Evolutionary conservation across 176 grass and related monocot species (phyloP), one percentile per base, ranked within the genome.

Genomic region (Zizania latifolia): DNA sequence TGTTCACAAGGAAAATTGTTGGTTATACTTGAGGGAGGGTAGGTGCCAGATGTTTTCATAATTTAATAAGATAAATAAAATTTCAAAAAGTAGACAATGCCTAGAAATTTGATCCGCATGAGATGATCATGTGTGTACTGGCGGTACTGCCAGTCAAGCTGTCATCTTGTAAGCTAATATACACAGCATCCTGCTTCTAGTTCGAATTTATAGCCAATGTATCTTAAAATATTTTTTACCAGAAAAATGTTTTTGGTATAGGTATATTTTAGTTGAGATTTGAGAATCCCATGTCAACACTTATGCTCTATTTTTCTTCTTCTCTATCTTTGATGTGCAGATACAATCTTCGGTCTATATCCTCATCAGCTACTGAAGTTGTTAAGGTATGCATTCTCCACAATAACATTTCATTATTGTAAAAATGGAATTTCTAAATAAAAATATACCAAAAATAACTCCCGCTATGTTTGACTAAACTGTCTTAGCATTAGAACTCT

Each of bases 1-100:
- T 79, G 81, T 32, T 86, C 91, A 68, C 33, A 84, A 43, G 91
- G 94, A 70, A 98, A 78, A 77, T 83, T 98, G 75, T 83, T 98
- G 89, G 82, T 98, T 77, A 87, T 98, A 81, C 91, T 98, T 70
- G 94, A 98, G 84, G 94, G 91, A 92, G 94, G 94, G 94, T 98
- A 72, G 0, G 86, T 76, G 68, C 35, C 81, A 30, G 23, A 32
- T 81, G 33, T 62, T 53, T 53, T 27, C 27, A 79, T 66, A 48
- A 60, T 23, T 46, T 66, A 27, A 8, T 6, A 56, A 60, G 45
- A 72, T 72, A 40, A 72, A 76, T 30, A 38, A 19, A 62, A 11
- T 3, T 33, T 53, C 2, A 38, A 48, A 65, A 64, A 8, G 30
- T 58, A 24, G 17, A 10, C 26, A 66, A 12, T 44, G 43, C 2